phyloP scores from a whole-genome alignment of 495 filamentous ascomycete genomes.

The Aspergillus leporis region DNA sequence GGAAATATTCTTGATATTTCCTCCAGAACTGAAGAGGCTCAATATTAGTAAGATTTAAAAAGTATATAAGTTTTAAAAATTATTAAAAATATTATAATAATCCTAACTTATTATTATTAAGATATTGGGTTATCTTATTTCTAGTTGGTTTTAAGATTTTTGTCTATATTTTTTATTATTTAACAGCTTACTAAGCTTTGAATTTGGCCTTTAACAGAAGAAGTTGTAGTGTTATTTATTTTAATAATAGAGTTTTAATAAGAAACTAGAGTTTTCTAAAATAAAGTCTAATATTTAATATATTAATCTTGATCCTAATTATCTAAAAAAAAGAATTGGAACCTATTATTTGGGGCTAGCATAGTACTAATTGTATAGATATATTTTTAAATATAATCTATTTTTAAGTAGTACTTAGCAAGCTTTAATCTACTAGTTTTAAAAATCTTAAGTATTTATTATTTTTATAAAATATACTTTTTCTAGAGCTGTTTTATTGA shows the following conservation, averaged over 20 bases:
- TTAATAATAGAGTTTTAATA: neutral
- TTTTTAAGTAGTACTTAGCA: slow-evolving; percentile 7
- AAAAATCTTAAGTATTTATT: slow-evolving; percentile 4
- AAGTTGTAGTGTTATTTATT: too few relatives aligned
- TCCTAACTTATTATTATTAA: slow-evolving; percentile 5
- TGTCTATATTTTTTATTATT: too few relatives aligned
- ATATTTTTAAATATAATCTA: slow-evolving; percentile 3
- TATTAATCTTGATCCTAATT: slow-evolving; percentile 1
- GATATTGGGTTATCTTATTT: slow-evolving; percentile 5
- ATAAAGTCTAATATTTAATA: neutral
- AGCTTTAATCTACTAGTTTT: slow-evolving; percentile 1
- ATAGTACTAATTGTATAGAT: slow-evolving; percentile 12
- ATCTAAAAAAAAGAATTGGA: slow-evolving; percentile 2
- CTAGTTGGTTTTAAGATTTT: neutral
- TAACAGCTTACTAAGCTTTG: slow-evolving; percentile 5
- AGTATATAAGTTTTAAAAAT: neutral
- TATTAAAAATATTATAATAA: neutral
- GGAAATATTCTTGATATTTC: neutral
- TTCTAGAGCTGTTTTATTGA: slow-evolving; percentile 9
- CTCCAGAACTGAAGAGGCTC: slow-evolving; percentile 2
- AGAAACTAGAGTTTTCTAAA: neutral
- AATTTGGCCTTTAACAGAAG: neutral
- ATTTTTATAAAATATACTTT: slow-evolving; percentile 5
- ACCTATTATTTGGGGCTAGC: neutral
- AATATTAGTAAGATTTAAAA: slow-evolving; percentile 1